Evolutionary conservation across 257 asterid genomes (phyloP).

Genomic region (Thymus quinquecostatus): DNA sequence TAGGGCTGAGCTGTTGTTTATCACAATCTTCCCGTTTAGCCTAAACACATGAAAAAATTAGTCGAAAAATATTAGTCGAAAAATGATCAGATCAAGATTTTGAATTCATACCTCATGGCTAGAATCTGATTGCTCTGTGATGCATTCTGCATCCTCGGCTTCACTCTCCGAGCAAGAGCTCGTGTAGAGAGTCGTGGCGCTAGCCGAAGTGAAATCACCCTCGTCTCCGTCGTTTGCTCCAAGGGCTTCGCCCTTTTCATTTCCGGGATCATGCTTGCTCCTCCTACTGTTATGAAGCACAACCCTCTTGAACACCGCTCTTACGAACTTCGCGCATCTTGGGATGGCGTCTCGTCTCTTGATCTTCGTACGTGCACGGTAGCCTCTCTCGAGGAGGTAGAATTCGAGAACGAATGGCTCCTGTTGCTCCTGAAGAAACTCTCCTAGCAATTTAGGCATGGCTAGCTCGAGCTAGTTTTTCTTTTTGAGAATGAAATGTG

Average conservation of each 20-base stretch:
- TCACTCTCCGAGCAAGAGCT: conserved; percentile 53
- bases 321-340: conserved; percentile 50
- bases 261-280: conserved; percentile 23
- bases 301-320: conserved; percentile 41
- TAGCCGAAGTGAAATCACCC: conserved; percentile 45
- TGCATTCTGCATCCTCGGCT: conserved; percentile 26
- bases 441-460: conserved; percentile 50
- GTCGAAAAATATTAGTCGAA: neutral
- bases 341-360: conserved; percentile 38
- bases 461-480: neutral
- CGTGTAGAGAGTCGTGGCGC: conserved; percentile 35
- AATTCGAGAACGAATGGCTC: conserved; percentile 68
- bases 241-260: conserved; percentile 12
- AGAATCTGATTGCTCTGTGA: neutral
- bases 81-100: neutral
- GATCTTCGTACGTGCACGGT: conserved; percentile 18
- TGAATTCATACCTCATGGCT: conserved; percentile 39
- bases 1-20: conserved; percentile 61
- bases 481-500: neutral
- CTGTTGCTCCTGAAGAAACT: conserved; percentile 74
- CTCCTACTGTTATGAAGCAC: conserved; percentile 16
- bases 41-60: no score
- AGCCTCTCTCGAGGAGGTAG: conserved; percentile 62
- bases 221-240: conserved; percentile 22
- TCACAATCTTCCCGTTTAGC: neutral